Evolutionary conservation across 2,329 filamentous ascomycete species (phyloP), one percentile per base, ranked within the genome.

Genomic region (Ophiostoma fasciatum): DNA sequence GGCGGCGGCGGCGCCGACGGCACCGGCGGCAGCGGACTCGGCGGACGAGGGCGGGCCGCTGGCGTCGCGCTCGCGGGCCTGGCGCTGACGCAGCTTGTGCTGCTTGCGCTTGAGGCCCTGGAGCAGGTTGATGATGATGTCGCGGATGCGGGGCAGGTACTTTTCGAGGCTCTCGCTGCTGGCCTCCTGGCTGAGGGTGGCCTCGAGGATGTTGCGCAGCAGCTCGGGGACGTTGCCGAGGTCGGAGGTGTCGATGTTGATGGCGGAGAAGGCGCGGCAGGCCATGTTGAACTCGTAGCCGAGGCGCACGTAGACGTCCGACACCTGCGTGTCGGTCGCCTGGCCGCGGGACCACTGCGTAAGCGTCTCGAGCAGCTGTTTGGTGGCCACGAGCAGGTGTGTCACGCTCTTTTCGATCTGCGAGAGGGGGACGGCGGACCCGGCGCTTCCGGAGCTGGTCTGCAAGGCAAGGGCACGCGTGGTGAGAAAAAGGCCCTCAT

Each of bases 241-340:
- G 56, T 98, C 90, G 19, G 76, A 74, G 2, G 87, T 94, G 51
- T 98, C 90, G 44, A 98, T 90, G 43, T 92, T 90, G 51, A 98
- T 98, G 40, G 87, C 84, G 50, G 83, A 84, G 59, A 98, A 98
- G 42, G 90, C 88, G 38, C 90, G 80, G 57, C 88, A 96, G 20
- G 90, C 90, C 64, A 98, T 90, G 60, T 98, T 98, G 68, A 98
- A 98, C 59, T 98, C 90, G 60, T 98, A 98, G 31, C 90, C 90
- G 42, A 98, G 64, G 42, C 90, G 80, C 42, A 98, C 90, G 54
- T 98, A 98, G 48, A 98, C 90, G 56, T 98, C 90, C 11, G 90
- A 96, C 41, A 98, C 90, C 55, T 96, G 83, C 42, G 79, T 82
- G 59, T 98, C 90, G 44, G 84, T 87, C 37, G 90, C 87, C 49